Percentiles rank a stretch among this genome's conserved stretches.
Conservation (phyloP, 1,284 basidiomycete species). For the Trametes hirsuta region DNA sequence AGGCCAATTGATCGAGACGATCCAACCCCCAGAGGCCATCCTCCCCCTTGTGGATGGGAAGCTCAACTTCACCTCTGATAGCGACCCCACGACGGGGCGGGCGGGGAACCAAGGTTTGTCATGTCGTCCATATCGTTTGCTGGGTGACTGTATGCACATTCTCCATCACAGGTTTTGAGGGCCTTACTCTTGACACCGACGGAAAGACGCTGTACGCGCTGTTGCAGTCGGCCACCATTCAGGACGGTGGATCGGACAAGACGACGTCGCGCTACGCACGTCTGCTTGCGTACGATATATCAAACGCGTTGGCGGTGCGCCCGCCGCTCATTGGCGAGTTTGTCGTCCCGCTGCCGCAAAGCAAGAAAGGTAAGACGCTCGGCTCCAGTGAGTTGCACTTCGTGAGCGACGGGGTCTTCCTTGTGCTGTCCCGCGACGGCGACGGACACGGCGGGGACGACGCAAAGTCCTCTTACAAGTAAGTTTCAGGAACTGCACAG, state of each 20-base stretch:
- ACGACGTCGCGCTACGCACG: constrained; percentile 55
- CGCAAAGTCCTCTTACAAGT: constrained; percentile 61
- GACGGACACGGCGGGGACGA: constrained; percentile 61
- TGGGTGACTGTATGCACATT: background rate
- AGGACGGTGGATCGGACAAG: constrained; percentile 60
- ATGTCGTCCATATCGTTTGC: background rate
- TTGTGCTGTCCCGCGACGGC: constrained; percentile 63
- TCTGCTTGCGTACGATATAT: constrained; percentile 59
- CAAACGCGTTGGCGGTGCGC: constrained; percentile 30
- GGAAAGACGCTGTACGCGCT: constrained; percentile 61
- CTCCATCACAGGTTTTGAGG: constrained; percentile 56
- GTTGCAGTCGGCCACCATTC: constrained; percentile 65
- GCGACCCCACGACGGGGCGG: constrained; percentile 54
- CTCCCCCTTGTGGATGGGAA: constrained; percentile 49
- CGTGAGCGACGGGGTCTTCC: constrained; percentile 54
- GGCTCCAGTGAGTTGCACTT: constrained; percentile 63
- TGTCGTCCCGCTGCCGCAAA: constrained; percentile 63
- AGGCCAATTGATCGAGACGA: constrained; percentile 56
- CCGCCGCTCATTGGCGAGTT: constrained; percentile 57
- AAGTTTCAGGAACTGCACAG: constrained; percentile 21
- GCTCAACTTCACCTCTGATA: constrained; percentile 58
- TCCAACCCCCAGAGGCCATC: constrained; percentile 64
- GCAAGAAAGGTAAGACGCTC: constrained; percentile 53
- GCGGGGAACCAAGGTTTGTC: constrained; percentile 48
- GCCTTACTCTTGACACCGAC: constrained; percentile 55